phyloP scores from a whole-genome alignment of 2,329 filamentous ascomycete species.

The Mycosphaerelloides madeirae region DNA sequence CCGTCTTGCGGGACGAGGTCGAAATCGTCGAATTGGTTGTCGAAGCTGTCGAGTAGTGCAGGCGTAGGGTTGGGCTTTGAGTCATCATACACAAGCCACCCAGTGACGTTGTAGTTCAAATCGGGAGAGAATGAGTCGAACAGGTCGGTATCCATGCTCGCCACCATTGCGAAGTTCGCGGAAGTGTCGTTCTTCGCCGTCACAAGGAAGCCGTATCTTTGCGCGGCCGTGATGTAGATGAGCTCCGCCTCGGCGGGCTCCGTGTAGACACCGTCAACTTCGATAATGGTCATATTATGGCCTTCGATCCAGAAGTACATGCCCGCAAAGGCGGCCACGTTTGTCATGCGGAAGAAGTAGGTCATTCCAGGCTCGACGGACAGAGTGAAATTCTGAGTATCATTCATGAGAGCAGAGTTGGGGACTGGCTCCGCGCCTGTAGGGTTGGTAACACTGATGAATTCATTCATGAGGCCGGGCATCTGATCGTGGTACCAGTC shows the following conservation, averaged over 20 bases:
- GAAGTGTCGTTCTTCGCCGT: slow-evolving; percentile 53
- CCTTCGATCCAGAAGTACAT: slow-evolving; percentile 68
- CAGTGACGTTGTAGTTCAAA: slow-evolving; percentile 61
- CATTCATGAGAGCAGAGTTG: slow-evolving; percentile 59
- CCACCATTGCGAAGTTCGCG: slow-evolving; percentile 57
- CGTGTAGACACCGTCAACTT: slow-evolving; percentile 66
- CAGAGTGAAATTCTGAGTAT: slow-evolving; percentile 46
- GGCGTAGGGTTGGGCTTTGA: slow-evolving; percentile 46
- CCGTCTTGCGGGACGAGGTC: slow-evolving; percentile 65
- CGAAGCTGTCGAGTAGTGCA: slow-evolving; percentile 55
- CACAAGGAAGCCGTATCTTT: slow-evolving; percentile 65
- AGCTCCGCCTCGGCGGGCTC: slow-evolving; percentile 55
- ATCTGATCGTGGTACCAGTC: slow-evolving; percentile 67
- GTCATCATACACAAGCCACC: slow-evolving; percentile 53
- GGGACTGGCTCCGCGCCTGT: slow-evolving; percentile 63
- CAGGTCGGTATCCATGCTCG: slow-evolving; percentile 46
- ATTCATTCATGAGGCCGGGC: slow-evolving; percentile 48
- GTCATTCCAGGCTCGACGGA: slow-evolving; percentile 49
- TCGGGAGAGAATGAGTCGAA: slow-evolving; percentile 64
- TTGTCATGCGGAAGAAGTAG: slow-evolving; percentile 65
- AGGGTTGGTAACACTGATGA: slow-evolving; percentile 52
- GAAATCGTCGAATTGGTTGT: slow-evolving; percentile 66
- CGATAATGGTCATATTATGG: slow-evolving; percentile 60
- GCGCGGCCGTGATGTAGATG: slow-evolving; percentile 64
- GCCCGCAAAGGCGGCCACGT: slow-evolving; percentile 65